Conservation (phyloP, 2,329 filamentous ascomycete species). For the Alternaria metachromatica region DNA sequence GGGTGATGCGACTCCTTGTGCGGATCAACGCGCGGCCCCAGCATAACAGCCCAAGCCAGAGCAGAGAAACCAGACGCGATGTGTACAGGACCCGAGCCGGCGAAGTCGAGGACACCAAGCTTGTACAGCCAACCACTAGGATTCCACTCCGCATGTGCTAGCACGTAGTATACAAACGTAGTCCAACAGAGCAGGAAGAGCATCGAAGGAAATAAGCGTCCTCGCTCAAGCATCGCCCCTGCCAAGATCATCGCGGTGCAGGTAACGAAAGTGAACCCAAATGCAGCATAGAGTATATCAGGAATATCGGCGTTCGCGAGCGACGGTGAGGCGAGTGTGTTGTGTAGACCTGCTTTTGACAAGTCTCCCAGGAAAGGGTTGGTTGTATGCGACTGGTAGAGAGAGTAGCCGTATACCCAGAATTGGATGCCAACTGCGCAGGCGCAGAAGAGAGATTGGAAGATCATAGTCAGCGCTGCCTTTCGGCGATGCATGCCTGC, state of each 20-base stretch:
- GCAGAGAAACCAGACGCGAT: conserved; percentile 75
- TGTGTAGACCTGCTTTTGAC: conserved; percentile 41
- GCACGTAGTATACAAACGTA: conserved; percentile 46
- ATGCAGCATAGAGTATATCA: conserved; percentile 43
- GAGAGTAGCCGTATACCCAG: conserved; percentile 57
- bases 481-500: conserved; percentile 44
- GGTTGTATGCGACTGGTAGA: conserved; percentile 49
- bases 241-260: conserved; percentile 44
- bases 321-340: conserved; percentile 39
- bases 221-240: conserved; percentile 44
- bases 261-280: conserved; percentile 46
- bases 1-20: conserved; percentile 56
- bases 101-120: conserved; percentile 75
- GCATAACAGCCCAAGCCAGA: conserved; percentile 75
- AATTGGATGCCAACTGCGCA: conserved; percentile 56
- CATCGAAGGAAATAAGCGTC: conserved; percentile 39
- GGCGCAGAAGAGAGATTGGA: conserved; percentile 57
- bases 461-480: conserved; percentile 53
- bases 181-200: conserved; percentile 46
- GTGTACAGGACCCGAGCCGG: conserved; percentile 77
- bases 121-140: conserved; percentile 73
- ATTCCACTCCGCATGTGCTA: conserved; percentile 83
- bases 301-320: conserved; percentile 43
- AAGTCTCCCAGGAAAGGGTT: conserved; percentile 39
- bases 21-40: conserved; percentile 71